These are phyloP conservation scores for Boletus sp. DNA, from an alignment of 1,284 basidiomycete genomes.

Conservation along the genomic window DNA sequence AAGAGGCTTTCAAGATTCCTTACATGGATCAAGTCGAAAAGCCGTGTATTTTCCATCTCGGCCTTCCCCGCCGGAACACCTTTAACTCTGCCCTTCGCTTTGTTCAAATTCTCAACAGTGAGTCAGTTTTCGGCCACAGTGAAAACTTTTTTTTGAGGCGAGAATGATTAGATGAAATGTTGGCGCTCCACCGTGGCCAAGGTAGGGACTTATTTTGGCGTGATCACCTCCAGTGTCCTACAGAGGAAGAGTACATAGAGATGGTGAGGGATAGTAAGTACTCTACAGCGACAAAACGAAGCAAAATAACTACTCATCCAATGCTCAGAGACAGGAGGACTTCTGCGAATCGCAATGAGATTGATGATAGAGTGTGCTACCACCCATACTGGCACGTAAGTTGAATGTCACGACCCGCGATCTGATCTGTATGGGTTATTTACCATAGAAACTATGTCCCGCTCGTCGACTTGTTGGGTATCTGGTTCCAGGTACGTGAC, in stretches of 20 bases:
- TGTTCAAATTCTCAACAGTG: conserved; percentile 69
- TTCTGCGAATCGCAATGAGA: conserved; percentile 89
- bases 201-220: conserved; percentile 79
- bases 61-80: conserved; percentile 1
- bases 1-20: conserved; percentile 54
- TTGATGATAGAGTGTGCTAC: conserved; percentile 90
- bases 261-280: conserved; percentile 81
- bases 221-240: conserved; percentile 74
- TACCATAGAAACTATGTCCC: conserved; percentile 77
- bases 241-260: conserved; percentile 76
- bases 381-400: conserved; percentile 55
- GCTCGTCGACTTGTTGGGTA: conserved; percentile 87
- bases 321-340: conserved; percentile 84
- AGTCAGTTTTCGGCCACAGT: not conserved
- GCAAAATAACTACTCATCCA: not conserved
- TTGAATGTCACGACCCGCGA: not conserved
- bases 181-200: conserved; percentile 78
- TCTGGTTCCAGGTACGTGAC: conserved; percentile 95
- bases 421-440: not conserved
- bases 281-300: not conserved
- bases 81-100: conserved; percentile 35
- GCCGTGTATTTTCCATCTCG: conserved; percentile 38
- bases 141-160: not conserved
- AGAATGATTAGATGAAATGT: conserved; percentile 56
- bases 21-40: conserved; percentile 4